These are phyloP conservation scores for Saturnispora bothae DNA, from an alignment of 805 yeast species.

Conservation along the genomic window DNA sequence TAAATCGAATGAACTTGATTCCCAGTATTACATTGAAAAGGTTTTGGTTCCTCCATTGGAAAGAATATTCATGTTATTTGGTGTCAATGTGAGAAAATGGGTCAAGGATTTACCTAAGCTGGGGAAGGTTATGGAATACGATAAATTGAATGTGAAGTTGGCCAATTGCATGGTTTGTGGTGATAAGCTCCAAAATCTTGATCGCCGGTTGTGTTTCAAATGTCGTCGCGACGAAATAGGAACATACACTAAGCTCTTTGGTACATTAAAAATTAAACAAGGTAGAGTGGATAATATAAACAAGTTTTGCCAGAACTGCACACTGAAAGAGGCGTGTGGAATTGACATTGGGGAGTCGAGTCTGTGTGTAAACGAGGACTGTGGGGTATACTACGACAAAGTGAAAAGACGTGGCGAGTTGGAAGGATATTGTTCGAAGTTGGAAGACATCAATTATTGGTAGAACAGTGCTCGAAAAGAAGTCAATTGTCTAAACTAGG, in stretches of 20 bases:
- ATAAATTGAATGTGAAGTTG: conserved; percentile 17
- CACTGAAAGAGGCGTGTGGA: conserved; percentile 25
- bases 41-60: conserved; percentile 86
- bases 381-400: conserved; percentile 49
- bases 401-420: conserved; percentile 31
- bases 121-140: conserved; percentile 11
- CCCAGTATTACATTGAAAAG: conserved; percentile 75
- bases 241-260: conserved; percentile 26
- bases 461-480: no score
- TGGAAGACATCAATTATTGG: conserved; percentile 13
- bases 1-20: conserved; percentile 44
- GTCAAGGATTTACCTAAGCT: conserved; percentile 52
- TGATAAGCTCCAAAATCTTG: conserved; percentile 4
- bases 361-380: conserved; percentile 55
- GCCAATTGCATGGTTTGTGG: conserved; percentile 25
- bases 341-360: conserved; percentile 13
- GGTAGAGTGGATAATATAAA: conserved; percentile 20
- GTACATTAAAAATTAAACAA: conserved; percentile 22
- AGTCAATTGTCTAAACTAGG: no score
- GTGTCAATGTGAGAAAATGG: conserved; percentile 76
- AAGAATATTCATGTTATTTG: conserved; percentile 69
- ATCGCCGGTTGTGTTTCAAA: conserved; percentile 23
- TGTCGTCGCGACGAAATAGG: conserved; percentile 29
- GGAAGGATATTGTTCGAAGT: conserved; percentile 4
- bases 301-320: conserved; percentile 24